These are phyloP conservation scores for Scedosporium aurantiacum DNA, from an alignment of 2,329 filamentous ascomycete species.

Conservation along the genomic window DNA sequence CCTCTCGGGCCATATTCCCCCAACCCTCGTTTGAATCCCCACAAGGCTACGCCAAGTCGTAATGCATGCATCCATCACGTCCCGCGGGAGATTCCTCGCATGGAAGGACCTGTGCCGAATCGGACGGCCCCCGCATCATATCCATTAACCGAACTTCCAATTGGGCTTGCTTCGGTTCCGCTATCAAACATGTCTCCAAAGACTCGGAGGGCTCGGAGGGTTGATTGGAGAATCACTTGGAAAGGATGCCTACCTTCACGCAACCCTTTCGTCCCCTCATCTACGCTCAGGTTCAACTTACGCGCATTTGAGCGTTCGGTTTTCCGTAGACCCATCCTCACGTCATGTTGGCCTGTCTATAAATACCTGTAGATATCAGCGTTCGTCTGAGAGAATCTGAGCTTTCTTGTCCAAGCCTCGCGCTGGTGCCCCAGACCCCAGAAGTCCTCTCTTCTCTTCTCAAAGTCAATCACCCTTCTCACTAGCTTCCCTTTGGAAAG, in stretches of 20 bases:
- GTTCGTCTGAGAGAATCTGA: background rate
- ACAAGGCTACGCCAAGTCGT: background rate
- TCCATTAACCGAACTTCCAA: background rate
- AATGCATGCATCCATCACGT: background rate
- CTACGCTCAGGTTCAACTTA: background rate
- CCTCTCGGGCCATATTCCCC: background rate
- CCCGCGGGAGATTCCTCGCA: background rate
- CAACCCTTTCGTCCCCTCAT: background rate
- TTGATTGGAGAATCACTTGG: background rate
- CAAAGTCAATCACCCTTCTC: background rate
- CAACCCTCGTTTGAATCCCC: background rate
- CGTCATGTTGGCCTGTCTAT: background rate
- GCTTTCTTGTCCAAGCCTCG: background rate
- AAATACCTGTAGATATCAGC: background rate
- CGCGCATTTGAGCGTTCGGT: background rate
- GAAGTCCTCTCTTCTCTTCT: background rate
- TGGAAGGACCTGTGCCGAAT: background rate
- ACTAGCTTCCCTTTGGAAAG: background rate
- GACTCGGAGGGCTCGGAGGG: background rate
- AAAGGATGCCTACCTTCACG: background rate
- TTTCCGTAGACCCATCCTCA: background rate
- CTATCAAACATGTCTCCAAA: background rate
- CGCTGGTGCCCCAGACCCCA: background rate
- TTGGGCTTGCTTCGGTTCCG: background rate
- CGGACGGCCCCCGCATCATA: background rate